Conservation (phyloP, 2,329 filamentous ascomycete species). For the Arthrobotrys megalospora region DNA sequence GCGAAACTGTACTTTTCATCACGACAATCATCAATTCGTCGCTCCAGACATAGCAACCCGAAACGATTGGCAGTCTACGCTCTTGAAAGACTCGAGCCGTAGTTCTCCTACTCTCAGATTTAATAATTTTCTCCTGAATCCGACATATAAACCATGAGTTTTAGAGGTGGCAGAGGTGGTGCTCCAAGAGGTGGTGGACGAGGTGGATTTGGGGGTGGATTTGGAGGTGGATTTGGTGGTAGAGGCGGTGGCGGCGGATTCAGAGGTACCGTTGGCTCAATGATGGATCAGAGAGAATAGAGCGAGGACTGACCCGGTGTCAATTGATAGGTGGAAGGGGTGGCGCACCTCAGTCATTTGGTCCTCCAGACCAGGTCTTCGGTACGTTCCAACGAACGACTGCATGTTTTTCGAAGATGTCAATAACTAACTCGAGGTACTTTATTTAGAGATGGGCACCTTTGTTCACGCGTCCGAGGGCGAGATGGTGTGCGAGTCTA, state of each 20-base stretch:
- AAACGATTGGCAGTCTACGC: constrained; percentile 2
- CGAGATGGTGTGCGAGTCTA: constrained; percentile 96
- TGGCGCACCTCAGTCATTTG: constrained; percentile 75
- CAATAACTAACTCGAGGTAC: constrained; percentile 65
- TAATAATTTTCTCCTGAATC: constrained; percentile 1
- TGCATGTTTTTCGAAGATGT: constrained; percentile 19
- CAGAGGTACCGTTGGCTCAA: constrained; percentile 34
- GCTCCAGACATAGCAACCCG: background rate
- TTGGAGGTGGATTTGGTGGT: constrained; percentile 43
- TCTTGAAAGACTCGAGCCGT: constrained; percentile 4
- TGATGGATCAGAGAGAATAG: background rate
- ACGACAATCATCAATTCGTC: constrained; percentile 13
- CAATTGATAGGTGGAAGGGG: constrained; percentile 71
- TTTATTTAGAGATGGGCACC: constrained; percentile 82
- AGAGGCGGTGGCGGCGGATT: constrained; percentile 53
- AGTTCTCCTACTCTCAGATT: background rate
- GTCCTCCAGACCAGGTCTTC: constrained; percentile 75
- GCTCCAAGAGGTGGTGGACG: constrained; percentile 53
- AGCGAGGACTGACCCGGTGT: constrained; percentile 25
- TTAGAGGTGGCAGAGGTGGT: constrained; percentile 57
- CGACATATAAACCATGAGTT: constrained; percentile 46
- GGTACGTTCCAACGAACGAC: constrained; percentile 67
- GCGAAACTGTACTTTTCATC: constrained; percentile 2
- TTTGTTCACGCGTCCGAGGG: constrained; percentile 96
- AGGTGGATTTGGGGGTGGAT: constrained; percentile 60